These are phyloP conservation scores for Phytophthora idaei DNA, from an alignment of 352 stramenopile genomes.

Conservation along the genomic window DNA sequence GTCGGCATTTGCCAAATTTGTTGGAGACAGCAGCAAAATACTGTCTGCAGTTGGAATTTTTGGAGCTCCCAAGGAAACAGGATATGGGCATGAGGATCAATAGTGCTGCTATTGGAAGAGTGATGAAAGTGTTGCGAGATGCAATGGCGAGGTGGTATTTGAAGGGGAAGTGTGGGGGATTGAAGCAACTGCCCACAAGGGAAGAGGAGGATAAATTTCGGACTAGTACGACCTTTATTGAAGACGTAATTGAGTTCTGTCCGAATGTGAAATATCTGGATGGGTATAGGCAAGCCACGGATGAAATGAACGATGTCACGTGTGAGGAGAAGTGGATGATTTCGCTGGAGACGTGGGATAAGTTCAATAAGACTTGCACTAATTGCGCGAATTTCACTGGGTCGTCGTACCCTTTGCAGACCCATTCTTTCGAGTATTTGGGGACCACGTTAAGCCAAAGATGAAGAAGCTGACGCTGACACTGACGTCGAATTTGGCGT, in stretches of 20 bases:
- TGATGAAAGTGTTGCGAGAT: constrained; percentile 36
- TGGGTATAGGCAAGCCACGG: constrained; percentile 36
- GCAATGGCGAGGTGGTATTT: constrained; percentile 38
- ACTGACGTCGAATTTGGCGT: constrained; percentile 48
- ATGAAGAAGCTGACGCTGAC: constrained; percentile 37
- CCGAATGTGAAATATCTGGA: constrained; percentile 43
- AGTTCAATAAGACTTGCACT: constrained; percentile 43
- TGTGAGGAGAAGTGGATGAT: constrained; percentile 48
- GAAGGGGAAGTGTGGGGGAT: constrained; percentile 36
- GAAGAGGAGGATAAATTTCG: constrained; percentile 23
- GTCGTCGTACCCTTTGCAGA: constrained; percentile 44
- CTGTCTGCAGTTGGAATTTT: constrained; percentile 39
- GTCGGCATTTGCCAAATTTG: constrained; percentile 29
- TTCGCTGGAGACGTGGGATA: constrained; percentile 37
- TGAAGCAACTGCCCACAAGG: constrained; percentile 43
- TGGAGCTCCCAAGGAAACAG: constrained; percentile 38
- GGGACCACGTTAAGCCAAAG: constrained; percentile 42
- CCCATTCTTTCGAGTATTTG: constrained; percentile 51
- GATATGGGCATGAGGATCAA: constrained; percentile 12
- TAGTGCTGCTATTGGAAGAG: constrained; percentile 6
- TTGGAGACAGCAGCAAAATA: constrained; percentile 33
- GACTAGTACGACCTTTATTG: constrained; percentile 37
- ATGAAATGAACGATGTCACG: constrained; percentile 35
- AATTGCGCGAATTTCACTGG: constrained; percentile 50
- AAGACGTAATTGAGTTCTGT: constrained; percentile 42